phyloP scores from a whole-genome alignment of 2,329 filamentous ascomycete species.

The Phyllosticta citriasiana region DNA sequence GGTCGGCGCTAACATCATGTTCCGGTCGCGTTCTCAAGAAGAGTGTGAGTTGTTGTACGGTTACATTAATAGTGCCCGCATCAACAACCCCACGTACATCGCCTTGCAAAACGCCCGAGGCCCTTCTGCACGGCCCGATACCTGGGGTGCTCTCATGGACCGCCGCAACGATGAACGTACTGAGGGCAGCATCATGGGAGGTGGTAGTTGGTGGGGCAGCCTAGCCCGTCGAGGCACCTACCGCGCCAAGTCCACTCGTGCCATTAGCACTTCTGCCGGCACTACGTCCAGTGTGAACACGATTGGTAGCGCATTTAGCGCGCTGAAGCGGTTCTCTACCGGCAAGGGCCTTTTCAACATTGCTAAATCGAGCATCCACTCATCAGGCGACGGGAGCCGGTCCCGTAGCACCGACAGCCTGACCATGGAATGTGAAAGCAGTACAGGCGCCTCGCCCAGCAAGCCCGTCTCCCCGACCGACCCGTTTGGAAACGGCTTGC shows the following conservation, averaged over 20 bases:
- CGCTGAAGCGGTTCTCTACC: slow-evolving; percentile 63
- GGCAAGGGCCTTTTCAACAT: slow-evolving; percentile 34
- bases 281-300: slow-evolving; percentile 69
- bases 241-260: slow-evolving; percentile 41
- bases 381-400: slow-evolving; percentile 32
- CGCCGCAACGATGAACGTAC: slow-evolving; percentile 37
- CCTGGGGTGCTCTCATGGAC: slow-evolving; percentile 43
- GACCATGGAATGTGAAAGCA: slow-evolving; percentile 17
- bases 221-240: slow-evolving; percentile 46
- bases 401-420: slow-evolving; percentile 13
- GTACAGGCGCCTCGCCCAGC: slow-evolving; percentile 17
- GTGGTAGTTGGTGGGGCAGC: slow-evolving; percentile 40
- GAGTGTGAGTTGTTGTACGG: slow-evolving; percentile 78
- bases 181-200: slow-evolving; percentile 31
- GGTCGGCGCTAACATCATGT: slow-evolving; percentile 71
- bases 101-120: slow-evolving; percentile 62
- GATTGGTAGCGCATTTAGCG: slow-evolving; percentile 69
- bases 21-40: slow-evolving; percentile 65
- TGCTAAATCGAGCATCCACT: slow-evolving; percentile 46
- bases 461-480: slow-evolving; percentile 14
- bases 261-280: slow-evolving; percentile 48
- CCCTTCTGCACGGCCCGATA: slow-evolving; percentile 35
- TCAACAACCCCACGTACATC: slow-evolving; percentile 89
- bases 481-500: slow-evolving; percentile 25
- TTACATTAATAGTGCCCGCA: slow-evolving; percentile 77